Evolutionary conservation across 352 stramenopile species (phyloP), one percentile per base, ranked within the genome.

Genomic region (Phytopythium mirpurense): DNA sequence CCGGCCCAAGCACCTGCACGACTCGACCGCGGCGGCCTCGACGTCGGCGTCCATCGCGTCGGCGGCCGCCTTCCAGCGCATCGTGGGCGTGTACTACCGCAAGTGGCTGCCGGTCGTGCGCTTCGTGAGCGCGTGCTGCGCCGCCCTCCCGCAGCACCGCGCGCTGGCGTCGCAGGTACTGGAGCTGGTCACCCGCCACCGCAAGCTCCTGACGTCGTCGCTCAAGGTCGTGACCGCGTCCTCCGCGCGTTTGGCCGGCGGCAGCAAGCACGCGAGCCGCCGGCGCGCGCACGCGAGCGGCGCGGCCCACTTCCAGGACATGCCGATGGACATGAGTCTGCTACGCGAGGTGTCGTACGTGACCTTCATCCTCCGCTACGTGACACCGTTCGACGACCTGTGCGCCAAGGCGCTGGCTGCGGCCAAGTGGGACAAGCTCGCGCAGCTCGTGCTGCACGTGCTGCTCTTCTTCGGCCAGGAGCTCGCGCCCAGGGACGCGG

Each of bases 311-410:
- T 37, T 37, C 27, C 18, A 38, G 27, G 19, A 38, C 44, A 51
- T 27, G 4, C 44, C 44, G 27, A 66, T 69, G 16, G 83, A 76
- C 15, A 55, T 94, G 31, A 74, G 70, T 18, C 48, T 88, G 9
- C 68, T 94, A 15, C 76, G 74, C 23, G 83, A 94, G 45, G 59
- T 85, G 3, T 74, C 83, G 24, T 88, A 90, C 51, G 72, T 84
- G 54, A 90, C 81, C 24, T 89, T 91, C 47, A 55, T 92, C 18
- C 78, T 94, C 51, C 81, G 81, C n/a, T 90, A 88, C 46, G 71
- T 90, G 16, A 72, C 71, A 9, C 81, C 88, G 56, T 91, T 90
- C 41, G 57, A 74, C 29, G 76, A 90, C 40, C 43, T 92, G 29
- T 88, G 78, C 32, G 67, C 87, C 23, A 64, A 83, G 67, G 70